Base-by-base conservation (phyloP, 192 early-diverging fungal genomes). In the Coemansia sp. region DNA sequence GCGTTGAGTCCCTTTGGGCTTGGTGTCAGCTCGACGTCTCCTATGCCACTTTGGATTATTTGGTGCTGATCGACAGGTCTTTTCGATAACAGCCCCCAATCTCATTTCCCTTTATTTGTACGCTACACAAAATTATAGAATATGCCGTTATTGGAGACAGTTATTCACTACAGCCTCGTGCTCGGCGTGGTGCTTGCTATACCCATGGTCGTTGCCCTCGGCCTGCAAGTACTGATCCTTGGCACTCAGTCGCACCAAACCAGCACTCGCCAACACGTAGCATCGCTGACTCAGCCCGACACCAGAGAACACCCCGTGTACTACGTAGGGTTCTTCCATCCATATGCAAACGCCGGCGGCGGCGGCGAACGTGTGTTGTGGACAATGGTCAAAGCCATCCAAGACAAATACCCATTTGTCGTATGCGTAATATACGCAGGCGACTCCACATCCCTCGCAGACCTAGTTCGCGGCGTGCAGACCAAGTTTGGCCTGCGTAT, bases 321-420 rank as follows among this genome's bases (percentile, higher is more conserved):
- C 55, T 64, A 88, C 57, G 76, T 85, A 23, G 91, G 89, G 18
- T 94, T 98, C 73, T 98, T 98, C 83, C 96, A 98, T 82, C 96
- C 94, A 1, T 95, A 90, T 52, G 92, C 93, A 83, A 89, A 93
- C 75, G 88, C 86, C 11, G 93, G 94, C 49, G 97, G 96, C 32
- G 97, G 97, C 18, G 97, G 97, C 5, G 97, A 99, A 75, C 83
- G 95, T 14, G 98, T 99, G 0, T 83, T 99, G 7, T 99, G 98
- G 98, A 88, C 85, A 0, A 86, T 90, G 24, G 86, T 99, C 55
- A 74, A 88, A 19, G 89, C 88, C 32, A 84, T 98, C 51, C 91
- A 94, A 66, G 62, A 83, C 37, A 70, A 86, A 14, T 91, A 88
- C 56, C 85, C 88, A 10, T 69, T 88, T 48, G 80, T 88, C 2